Base-by-base conservation (phyloP, 139 green algal species). In the Pseudopediastrum boryanum region DNA sequence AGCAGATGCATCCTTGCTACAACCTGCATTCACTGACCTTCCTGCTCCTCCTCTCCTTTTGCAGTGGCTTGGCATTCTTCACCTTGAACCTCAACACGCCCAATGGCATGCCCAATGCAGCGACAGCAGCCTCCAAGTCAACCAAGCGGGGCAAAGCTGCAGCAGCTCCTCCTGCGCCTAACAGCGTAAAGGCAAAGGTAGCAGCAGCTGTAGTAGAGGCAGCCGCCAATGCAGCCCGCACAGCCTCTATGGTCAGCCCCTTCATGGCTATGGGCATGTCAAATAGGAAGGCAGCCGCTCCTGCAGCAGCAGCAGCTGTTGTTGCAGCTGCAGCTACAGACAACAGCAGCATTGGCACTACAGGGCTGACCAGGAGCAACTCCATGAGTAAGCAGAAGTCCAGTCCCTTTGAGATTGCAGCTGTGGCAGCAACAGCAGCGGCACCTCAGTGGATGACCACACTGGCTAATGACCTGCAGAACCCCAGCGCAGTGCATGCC, bases 51-150 rank as follows among this genome's bases (percentile, higher is more conserved):
- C n/a, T 19, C 31, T 31, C 7, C 48, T 7, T 62, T 9, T 70
- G 71, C 71, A 78, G 71, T 70, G 71, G 71, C 3, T 27, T 78
- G 33, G 68, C 71, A 4, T 78, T 70, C 54, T 78, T 78, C 71
- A 78, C 71, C 5, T 42, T 78, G 25, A 52, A 52, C 27, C 41
- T 78, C 27, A 12, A 13, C 25, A 8, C 48, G 54, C n/a, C 71
- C 59, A 66, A 52, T n/a, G 23, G 41, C 9, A 61, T 33, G 38
- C 29, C 54, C 4, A 7, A 35, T 12, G 42, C 51, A 42, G 21
- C 43, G n/a, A 48, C 9, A 9, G 43, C 41, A 4, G 71, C 56
- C 71, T 61, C 71, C 39, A 78, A n/a, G n/a, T n/a, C n/a, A n/a
- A n/a, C n/a, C n/a, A n/a, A n/a, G n/a, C n/a, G n/a, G n/a, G n/a